Conservation (phyloP, 1,139 yeast genomes). For the Geotrichum siamense region DNA sequence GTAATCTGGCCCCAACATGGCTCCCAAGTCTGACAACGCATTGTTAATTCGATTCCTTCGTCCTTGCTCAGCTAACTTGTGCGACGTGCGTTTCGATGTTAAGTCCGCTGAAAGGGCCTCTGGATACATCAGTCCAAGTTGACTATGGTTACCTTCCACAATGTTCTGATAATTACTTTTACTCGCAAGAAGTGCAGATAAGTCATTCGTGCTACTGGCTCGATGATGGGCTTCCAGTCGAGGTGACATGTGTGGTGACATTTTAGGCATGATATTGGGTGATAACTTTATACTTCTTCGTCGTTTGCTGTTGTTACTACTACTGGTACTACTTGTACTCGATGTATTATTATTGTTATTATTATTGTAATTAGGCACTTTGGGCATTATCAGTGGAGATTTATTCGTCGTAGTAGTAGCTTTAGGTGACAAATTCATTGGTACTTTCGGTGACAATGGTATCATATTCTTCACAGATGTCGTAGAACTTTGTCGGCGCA, state of each 20-base stretch:
- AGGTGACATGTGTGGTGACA: constrained; percentile 23
- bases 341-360: too few relatives aligned
- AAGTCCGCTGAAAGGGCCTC: constrained; percentile 37
- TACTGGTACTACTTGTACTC: not conserved
- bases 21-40: constrained; percentile 70
- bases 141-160: constrained; percentile 40
- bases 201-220: constrained; percentile 21
- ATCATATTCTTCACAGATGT: not conserved
- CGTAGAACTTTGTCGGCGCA: not conserved
- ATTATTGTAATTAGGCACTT: too few relatives aligned
- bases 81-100: constrained; percentile 52
- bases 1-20: constrained; percentile 52
- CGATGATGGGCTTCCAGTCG: constrained; percentile 21
- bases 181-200: constrained; percentile 34
- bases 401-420: constrained; percentile 1
- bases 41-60: constrained; percentile 84
- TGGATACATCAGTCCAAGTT: constrained; percentile 38
- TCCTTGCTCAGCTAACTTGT: constrained; percentile 93
- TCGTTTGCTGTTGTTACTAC: not conserved
- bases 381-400: constrained; percentile 17
- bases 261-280: constrained; percentile 25
- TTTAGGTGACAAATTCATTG: not conserved
- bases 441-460: constrained; percentile 5
- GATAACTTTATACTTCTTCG: constrained; percentile 19
- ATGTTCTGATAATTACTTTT: constrained; percentile 41